Evolutionary conservation across 495 filamentous ascomycete species (phyloP).

Genomic region (Pyrenopolyporus hunteri): DNA sequence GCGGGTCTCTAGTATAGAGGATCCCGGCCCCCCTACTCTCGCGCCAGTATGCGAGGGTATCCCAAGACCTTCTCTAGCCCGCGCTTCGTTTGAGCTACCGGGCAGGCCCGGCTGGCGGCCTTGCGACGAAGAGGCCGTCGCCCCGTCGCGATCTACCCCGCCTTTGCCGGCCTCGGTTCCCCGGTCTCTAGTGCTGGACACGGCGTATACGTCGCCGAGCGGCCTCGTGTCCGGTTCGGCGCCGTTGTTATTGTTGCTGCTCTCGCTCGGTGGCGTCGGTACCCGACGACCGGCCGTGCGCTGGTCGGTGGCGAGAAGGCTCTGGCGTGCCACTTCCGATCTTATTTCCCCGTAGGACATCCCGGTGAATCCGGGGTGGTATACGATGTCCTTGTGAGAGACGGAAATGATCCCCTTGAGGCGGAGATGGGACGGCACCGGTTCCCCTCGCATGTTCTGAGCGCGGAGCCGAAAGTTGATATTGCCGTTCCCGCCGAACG

Average conservation of each 20-base stretch:
- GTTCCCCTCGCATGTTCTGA: slow-evolving; percentile 11
- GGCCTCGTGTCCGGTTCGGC: background rate
- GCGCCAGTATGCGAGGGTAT: too few relatives aligned
- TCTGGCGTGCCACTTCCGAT: slow-evolving; percentile 11
- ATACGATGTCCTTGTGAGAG: slow-evolving; percentile 13
- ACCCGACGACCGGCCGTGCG: background rate
- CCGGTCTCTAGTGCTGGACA: too few relatives aligned
- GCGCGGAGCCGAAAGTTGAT: slow-evolving; percentile 16
- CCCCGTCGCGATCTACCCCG: background rate
- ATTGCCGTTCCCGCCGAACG: background rate
- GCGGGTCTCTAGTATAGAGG: too few relatives aligned
- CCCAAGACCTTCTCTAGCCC: background rate
- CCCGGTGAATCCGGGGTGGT: slow-evolving; percentile 3
- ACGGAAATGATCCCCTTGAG: slow-evolving; percentile 2
- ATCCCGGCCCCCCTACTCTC: too few relatives aligned
- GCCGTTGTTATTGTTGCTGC: background rate
- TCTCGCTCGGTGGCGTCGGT: background rate
- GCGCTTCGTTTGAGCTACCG: too few relatives aligned
- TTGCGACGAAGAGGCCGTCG: background rate
- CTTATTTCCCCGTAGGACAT: slow-evolving; percentile 20
- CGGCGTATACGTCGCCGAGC: background rate
- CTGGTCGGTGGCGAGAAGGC: background rate
- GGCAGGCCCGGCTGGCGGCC: background rate
- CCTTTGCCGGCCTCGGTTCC: background rate
- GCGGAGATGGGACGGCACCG: slow-evolving; percentile 7